Base-by-base conservation (phyloP, 2,329 filamentous ascomycete species). In the Aphanoascus verrucosus region DNA sequence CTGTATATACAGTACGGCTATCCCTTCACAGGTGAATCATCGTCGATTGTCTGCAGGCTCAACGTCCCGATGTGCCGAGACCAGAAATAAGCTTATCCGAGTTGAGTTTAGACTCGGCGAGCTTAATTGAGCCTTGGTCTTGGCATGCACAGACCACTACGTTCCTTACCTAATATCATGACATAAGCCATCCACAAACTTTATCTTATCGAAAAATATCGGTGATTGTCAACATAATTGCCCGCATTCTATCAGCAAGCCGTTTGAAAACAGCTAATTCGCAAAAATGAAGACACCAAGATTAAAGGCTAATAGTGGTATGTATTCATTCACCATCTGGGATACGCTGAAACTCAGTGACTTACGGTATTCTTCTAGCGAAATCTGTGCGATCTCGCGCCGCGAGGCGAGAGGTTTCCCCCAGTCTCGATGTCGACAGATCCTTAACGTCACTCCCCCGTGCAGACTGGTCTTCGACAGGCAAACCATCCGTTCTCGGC, bases 361-460 rank as follows among this genome's bases (percentile, higher is more conserved):
- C 20, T 20, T 12, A 11, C n/a, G 17, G 14, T 32, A 51, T 37
- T 37, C 32, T 5, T n/a, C 17, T 17, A 81, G 78, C 72, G 55
- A 69, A 73, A 47, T 77, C 77, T 1, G 59, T 73, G 14, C 77
- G 78, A 62, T 82, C 80, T 48, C 78, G 80, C 54, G 79, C 80
- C 53, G 78, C 78, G 37, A 75, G 79, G 58, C 74, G 80, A 60
- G 79, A 74, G 57, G 72, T 69, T 51, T 79, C 77, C 5, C 80
- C 79, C 17, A 75, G 76, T 51, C 66, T 77, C 57, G 65, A 77
- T 57, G 62, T 76, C 46, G 74, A 78, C 64, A 77, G 76, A 62
- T 75, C 74, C 42, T 61, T 78, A 49, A 71, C 63, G 53, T 64
- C 69, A 42, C 62, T 66, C 60, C 71, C 73, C 43, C 66, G 73